A percentile compares a stretch with the other conserved stretches of the same genome.
These are phyloP conservation scores for Termitomyces sp. DNA, from an alignment of 768 basidiomycete species.

Conservation along the genomic window DNA sequence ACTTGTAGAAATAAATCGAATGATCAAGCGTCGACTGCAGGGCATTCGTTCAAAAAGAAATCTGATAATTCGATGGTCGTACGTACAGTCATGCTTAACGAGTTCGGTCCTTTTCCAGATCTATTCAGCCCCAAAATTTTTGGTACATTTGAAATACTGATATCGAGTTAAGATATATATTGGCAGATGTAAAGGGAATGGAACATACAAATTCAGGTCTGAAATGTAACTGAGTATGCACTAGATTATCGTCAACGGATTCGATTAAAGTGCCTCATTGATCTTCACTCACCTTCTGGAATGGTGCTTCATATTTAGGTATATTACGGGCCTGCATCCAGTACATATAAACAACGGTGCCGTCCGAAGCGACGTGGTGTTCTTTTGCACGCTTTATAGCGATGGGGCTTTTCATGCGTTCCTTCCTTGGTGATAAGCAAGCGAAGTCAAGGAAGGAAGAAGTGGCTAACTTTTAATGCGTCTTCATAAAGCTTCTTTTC, in stretches of 20 bases:
- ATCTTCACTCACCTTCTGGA: slow-evolving; percentile 58
- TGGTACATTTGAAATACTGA: slow-evolving; percentile 52
- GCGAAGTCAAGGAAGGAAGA: not conserved
- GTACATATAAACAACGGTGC: slow-evolving; percentile 52
- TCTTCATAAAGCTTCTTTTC: slow-evolving; percentile 28
- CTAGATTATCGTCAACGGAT: slow-evolving; percentile 26
- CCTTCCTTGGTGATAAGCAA: slow-evolving; percentile 31
- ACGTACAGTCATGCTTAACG: slow-evolving; percentile 58
- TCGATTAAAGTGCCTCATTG: too few relatives aligned
- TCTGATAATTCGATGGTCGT: not conserved
- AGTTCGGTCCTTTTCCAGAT: slow-evolving; percentile 42
- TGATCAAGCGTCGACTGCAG: slow-evolving; percentile 71
- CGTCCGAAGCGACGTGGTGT: slow-evolving; percentile 36
- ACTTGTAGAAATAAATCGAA: slow-evolving; percentile 77
- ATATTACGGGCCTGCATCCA: slow-evolving; percentile 78
- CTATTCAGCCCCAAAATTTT: slow-evolving; percentile 51
- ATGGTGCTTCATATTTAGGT: slow-evolving; percentile 61
- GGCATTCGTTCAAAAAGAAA: not conserved
- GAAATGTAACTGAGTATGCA: slow-evolving; percentile 79
- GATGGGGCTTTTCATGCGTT: slow-evolving; percentile 64
- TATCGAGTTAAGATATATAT: slow-evolving; percentile 5
- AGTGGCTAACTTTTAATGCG: slow-evolving; percentile 21
- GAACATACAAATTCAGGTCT: slow-evolving; percentile 67
- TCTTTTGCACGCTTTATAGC: slow-evolving; percentile 51
- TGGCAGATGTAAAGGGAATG: not conserved